phyloP scores from a whole-genome alignment of 495 filamentous ascomycete genomes.

The Darksidea phi region DNA sequence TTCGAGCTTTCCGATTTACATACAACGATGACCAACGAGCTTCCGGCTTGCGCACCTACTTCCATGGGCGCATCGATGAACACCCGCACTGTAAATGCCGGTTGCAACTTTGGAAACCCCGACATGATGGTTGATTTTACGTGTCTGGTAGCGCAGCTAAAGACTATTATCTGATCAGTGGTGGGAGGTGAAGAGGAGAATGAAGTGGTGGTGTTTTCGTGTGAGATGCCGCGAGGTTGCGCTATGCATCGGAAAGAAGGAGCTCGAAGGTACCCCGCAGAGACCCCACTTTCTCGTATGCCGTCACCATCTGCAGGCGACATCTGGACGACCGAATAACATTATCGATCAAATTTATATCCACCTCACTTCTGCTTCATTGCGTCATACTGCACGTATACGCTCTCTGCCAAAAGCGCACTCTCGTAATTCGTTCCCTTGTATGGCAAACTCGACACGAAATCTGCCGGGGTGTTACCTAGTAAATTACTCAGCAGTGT shows the following conservation, averaged over 20 bases:
- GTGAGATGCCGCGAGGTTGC: too few species aligned
- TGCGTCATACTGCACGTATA: conserved; percentile 62
- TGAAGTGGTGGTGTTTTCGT: too few species aligned
- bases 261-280: conserved; percentile 4
- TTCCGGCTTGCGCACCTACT: conserved; percentile 31
- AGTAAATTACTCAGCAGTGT: too few species aligned
- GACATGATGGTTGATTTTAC: conserved; percentile 37
- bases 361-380: conserved; percentile 48
- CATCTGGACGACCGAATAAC: too few species aligned
- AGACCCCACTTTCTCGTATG: neutral
- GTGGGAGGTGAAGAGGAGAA: too few species aligned
- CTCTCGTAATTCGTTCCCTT: conserved; percentile 57
- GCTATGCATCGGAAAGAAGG: conserved; percentile 3
- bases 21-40: conserved; percentile 40
- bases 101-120: conserved; percentile 47
- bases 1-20: conserved; percentile 8
- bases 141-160: too few species aligned
- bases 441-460: conserved; percentile 53
- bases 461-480: conserved; percentile 17
- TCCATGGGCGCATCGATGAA: conserved; percentile 33
- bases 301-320: too few species aligned
- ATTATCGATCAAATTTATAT: too few species aligned
- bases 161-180: too few species aligned
- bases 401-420: conserved; percentile 49
- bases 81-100: conserved; percentile 49